Conservation (phyloP, 2,329 filamentous ascomycete genomes). For the Ramichloridium luteum region DNA sequence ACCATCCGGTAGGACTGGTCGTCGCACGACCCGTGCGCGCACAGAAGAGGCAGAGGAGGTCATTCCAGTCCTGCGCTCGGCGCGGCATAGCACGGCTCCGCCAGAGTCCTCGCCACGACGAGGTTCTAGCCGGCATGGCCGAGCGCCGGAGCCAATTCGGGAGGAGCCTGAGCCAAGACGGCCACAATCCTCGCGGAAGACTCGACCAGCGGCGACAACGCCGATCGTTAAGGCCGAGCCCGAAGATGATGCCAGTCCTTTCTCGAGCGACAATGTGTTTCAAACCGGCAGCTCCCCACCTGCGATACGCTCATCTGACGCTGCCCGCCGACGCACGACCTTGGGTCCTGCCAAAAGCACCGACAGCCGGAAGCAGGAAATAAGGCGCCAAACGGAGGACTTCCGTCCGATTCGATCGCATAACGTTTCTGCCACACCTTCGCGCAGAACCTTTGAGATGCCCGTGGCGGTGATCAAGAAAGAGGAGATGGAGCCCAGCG, state of each 20-base stretch:
- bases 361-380: constrained; percentile 31
- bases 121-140: constrained; percentile 32
- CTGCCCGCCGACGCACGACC: constrained; percentile 44
- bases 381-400: constrained; percentile 32
- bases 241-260: constrained; percentile 48
- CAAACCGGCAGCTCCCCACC: constrained; percentile 37
- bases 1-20: constrained; percentile 17
- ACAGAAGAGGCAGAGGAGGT: constrained; percentile 29
- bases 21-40: constrained; percentile 20
- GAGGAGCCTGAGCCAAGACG: constrained; percentile 37
- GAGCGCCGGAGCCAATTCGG: constrained; percentile 26
- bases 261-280: constrained; percentile 85
- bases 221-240: constrained; percentile 21
- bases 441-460: constrained; percentile 48
- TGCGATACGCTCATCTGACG: constrained; percentile 46
- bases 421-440: constrained; percentile 42
- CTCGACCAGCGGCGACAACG: constrained; percentile 10
- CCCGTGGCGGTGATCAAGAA: constrained; percentile 36
- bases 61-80: constrained; percentile 18
- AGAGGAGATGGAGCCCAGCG: constrained; percentile 54
- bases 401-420: constrained; percentile 35
- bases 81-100: constrained; percentile 24
- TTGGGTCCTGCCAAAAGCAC: constrained; percentile 26
- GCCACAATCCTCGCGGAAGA: constrained; percentile 14
- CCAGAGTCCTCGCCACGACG: constrained; percentile 23